A percentile compares a stretch with the other conserved stretches of the same genome.
Conservation (phyloP, 257 asterid genomes). For the Nicotiana benthamiana region DNA sequence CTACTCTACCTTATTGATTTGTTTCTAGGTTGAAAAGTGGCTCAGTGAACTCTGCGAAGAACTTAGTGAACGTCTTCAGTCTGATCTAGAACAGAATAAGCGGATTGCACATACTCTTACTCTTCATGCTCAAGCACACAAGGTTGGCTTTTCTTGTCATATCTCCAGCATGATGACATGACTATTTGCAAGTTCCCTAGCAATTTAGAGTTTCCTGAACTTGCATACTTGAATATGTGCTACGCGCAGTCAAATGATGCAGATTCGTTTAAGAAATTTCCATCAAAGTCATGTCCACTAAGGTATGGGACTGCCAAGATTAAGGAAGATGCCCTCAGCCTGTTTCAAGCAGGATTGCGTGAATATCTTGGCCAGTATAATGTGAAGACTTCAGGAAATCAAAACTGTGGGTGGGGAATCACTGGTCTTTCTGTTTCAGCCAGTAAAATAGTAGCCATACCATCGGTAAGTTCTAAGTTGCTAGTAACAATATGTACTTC, state of each 20-base stretch:
- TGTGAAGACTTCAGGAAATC: slow-evolving; percentile 30
- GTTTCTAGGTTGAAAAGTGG: slow-evolving; percentile 81
- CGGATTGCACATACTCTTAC: slow-evolving; percentile 83
- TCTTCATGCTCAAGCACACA: slow-evolving; percentile 82
- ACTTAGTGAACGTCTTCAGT: slow-evolving; percentile 78
- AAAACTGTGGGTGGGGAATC: slow-evolving; percentile 67
- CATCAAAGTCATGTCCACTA: slow-evolving; percentile 84
- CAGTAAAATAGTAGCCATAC: slow-evolving; percentile 66
- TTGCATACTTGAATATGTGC: slow-evolving; percentile 1
- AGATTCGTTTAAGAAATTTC: slow-evolving; percentile 69
- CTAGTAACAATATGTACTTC: neutral
- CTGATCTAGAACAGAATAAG: slow-evolving; percentile 83
- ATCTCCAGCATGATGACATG: neutral
- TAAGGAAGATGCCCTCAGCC: slow-evolving; percentile 77
- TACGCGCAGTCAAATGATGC: slow-evolving; percentile 46
- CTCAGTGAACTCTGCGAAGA: slow-evolving; percentile 76
- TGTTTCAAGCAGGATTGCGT: slow-evolving; percentile 79
- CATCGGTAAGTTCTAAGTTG: slow-evolving; percentile 18
- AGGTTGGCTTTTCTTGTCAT: slow-evolving; percentile 34
- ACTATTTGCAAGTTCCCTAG: neutral
- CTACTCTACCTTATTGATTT: slow-evolving; percentile 8
- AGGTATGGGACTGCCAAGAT: slow-evolving; percentile 76
- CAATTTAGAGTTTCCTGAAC: neutral
- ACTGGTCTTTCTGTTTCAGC: slow-evolving; percentile 88
- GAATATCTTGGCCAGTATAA: slow-evolving; percentile 57